Evolutionary conservation across 2,329 filamentous ascomycete species (phyloP).

Genomic region (Pleurostoma richardsiae): DNA sequence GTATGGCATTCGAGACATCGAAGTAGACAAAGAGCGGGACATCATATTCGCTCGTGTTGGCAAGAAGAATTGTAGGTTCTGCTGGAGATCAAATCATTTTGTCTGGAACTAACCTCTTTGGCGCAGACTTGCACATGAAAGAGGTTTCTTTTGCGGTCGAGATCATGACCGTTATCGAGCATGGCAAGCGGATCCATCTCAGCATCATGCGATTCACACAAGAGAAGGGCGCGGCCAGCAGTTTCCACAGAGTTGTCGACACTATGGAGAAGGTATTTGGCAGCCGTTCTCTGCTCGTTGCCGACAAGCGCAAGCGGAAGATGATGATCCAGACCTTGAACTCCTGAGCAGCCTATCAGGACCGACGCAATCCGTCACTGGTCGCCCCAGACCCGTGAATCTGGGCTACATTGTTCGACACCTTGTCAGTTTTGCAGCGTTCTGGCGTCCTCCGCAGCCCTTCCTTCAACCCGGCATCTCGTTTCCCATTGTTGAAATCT

Average conservation of each 20-base stretch:
- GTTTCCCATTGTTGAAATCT: too few species aligned
- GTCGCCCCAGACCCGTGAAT: too few species aligned
- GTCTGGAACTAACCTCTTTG: slow-evolving; percentile 1
- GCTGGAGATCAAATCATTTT: not conserved
- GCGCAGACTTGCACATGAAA: slow-evolving; percentile 70
- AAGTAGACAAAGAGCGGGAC: slow-evolving; percentile 73
- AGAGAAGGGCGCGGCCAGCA: slow-evolving; percentile 85
- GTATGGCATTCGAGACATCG: slow-evolving; percentile 75
- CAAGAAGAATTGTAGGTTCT: slow-evolving; percentile 67
- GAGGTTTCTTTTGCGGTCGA: slow-evolving; percentile 85
- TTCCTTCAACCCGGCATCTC: too few species aligned
- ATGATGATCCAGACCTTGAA: slow-evolving; percentile 70
- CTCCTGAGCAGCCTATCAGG: slow-evolving; percentile 25
- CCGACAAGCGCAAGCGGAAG: slow-evolving; percentile 60
- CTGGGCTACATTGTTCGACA: too few species aligned
- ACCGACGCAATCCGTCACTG: too few species aligned
- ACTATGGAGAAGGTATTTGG: slow-evolving; percentile 67
- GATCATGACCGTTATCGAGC: slow-evolving; percentile 84
- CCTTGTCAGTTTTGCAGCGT: too few species aligned
- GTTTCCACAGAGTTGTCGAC: slow-evolving; percentile 78
- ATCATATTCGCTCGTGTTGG: slow-evolving; percentile 75
- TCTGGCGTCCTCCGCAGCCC: too few species aligned
- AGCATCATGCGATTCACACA: slow-evolving; percentile 84
- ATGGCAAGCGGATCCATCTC: slow-evolving; percentile 70
- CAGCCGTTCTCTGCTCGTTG: slow-evolving; percentile 61